Percentiles rank a stretch among this genome's conserved stretches.
These are phyloP conservation scores for Raphanus raphanistrum DNA, from an alignment of 345 rosid genomes.

Conservation along the genomic window DNA sequence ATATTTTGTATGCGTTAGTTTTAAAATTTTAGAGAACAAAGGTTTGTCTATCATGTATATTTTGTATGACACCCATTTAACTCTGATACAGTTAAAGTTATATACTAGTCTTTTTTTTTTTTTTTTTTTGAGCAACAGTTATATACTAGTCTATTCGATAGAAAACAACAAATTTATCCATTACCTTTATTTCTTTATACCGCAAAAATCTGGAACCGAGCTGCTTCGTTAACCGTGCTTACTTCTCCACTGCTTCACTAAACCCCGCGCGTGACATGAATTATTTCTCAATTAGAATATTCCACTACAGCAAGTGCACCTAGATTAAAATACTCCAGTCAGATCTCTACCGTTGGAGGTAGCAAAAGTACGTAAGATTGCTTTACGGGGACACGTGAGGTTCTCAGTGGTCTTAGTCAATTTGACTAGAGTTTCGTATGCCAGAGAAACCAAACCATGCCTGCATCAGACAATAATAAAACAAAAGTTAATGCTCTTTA, in stretches of 20 bases:
- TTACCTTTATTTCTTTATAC: neutral
- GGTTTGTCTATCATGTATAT: neutral
- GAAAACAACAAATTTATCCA: neutral
- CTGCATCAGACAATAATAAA: slow-evolving; percentile 37
- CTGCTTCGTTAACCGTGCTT: slow-evolving; percentile 26
- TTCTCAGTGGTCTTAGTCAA: slow-evolving; percentile 33
- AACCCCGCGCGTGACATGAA: slow-evolving; percentile 38
- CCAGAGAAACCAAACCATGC: slow-evolving; percentile 18
- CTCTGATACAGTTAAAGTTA: too few relatives aligned
- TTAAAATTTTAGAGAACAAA: neutral
- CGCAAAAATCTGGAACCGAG: slow-evolving; percentile 22
- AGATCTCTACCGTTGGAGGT: slow-evolving; percentile 23
- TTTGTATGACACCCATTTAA: neutral
- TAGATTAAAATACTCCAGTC: neutral
- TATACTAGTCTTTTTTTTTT: neutral
- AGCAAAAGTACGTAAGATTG: neutral
- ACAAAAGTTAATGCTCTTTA: slow-evolving; percentile 24
- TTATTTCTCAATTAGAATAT: neutral
- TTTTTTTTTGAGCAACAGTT: too few relatives aligned
- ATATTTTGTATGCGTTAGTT: neutral
- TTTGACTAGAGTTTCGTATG: slow-evolving; percentile 39
- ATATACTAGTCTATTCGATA: neutral
- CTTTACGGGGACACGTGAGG: slow-evolving; percentile 44
- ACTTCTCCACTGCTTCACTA: slow-evolving; percentile 36
- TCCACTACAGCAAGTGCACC: slow-evolving; percentile 24